Conservation (phyloP, 352 stramenopile genomes). For the Pythium phragmiticola region DNA sequence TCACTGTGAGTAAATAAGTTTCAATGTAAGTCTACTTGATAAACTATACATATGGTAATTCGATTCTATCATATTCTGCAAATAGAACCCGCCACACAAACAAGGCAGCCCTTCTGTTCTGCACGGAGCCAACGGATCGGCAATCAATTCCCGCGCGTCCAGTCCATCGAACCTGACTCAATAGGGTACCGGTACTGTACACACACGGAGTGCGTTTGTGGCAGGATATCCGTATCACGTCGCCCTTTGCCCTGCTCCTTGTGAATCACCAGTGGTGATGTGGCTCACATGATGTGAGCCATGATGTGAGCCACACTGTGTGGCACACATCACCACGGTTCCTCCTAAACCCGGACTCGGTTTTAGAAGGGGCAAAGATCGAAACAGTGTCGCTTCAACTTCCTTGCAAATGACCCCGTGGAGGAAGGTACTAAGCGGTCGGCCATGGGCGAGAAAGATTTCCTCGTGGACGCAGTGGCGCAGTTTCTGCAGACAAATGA, state of each 20-base stretch:
- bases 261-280: no score
- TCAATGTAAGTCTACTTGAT: background rate
- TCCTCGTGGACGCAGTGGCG: conserved; percentile 69
- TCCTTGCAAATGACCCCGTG: background rate
- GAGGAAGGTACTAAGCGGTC: background rate
- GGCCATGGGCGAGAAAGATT: conserved; percentile 51
- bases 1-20: no score
- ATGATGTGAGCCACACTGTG: no score
- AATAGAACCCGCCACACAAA: background rate
- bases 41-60: background rate
- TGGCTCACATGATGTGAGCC: no score
- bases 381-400: background rate
- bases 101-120: background rate
- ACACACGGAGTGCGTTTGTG: no score
- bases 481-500: conserved; percentile 60
- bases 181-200: no score
- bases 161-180: no score
- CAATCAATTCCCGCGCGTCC: conserved; percentile 6
- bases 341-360: no score
- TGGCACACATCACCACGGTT: no score
- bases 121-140: conserved; percentile 1
- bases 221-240: no score
- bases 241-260: no score
- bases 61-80: background rate
- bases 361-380: no score